phyloP scores from a whole-genome alignment of 768 basidiomycete genomes.

The Porphyrellus cyaneotinctus region DNA sequence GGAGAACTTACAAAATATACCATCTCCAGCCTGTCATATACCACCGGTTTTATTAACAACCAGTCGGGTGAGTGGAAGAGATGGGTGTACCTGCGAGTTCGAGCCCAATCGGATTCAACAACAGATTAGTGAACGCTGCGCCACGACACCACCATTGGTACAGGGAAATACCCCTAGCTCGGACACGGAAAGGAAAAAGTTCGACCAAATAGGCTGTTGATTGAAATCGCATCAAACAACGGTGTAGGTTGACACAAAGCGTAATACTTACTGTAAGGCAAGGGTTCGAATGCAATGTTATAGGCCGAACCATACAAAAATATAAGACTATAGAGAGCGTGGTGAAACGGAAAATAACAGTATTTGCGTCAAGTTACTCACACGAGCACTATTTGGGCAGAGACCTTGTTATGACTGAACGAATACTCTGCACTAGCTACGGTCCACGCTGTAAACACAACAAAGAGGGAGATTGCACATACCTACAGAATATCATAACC shows the following conservation, averaged over 20 bases:
- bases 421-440: slow-evolving; percentile 11
- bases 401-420: background rate
- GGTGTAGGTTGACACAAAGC: no score
- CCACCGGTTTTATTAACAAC: background rate
- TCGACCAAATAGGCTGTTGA: slow-evolving; percentile 56
- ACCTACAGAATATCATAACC: background rate
- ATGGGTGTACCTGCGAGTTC: slow-evolving; percentile 2
- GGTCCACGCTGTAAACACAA: slow-evolving; percentile 16
- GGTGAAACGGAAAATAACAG: background rate
- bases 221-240: background rate
- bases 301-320: background rate
- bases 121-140: slow-evolving; percentile 7
- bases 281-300: background rate
- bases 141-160: slow-evolving; percentile 57
- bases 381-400: slow-evolving; percentile 8
- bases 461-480: slow-evolving; percentile 7
- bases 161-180: slow-evolving; percentile 56
- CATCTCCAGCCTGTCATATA: slow-evolving; percentile 4
- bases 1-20: slow-evolving; percentile 2
- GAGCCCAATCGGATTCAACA: slow-evolving; percentile 19
- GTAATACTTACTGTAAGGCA: background rate
- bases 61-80: no score
- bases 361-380: background rate
- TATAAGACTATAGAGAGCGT: slow-evolving; percentile 2
- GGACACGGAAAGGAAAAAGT: slow-evolving; percentile 59